Evolutionary conservation across 345 rosid species (phyloP).

Genomic region (Pseudoturritis turrita): DNA sequence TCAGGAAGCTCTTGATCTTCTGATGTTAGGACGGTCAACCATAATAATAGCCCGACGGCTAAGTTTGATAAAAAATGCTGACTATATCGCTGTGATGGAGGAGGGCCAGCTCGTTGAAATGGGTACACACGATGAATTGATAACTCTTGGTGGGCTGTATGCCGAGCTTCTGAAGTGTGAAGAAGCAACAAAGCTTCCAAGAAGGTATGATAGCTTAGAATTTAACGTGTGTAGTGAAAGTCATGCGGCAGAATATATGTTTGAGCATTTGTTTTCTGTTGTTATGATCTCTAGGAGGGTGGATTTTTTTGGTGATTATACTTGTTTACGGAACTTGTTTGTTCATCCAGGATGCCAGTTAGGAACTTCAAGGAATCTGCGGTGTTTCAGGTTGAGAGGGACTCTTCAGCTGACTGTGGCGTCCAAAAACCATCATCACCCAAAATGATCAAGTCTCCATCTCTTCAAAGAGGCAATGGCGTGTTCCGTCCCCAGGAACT

Average conservation of each 20-base stretch:
- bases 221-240: background rate
- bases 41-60: conserved; percentile 92
- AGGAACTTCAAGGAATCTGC: conserved; percentile 59
- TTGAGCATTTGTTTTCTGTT: background rate
- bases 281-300: background rate
- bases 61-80: conserved; percentile 89
- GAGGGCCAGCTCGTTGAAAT: conserved; percentile 97
- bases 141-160: conserved; percentile 67
- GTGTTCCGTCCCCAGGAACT: conserved; percentile 52
- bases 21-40: conserved; percentile 95
- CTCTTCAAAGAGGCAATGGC: conserved; percentile 77
- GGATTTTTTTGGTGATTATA: conserved; percentile 13
- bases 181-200: conserved; percentile 95
- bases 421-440: conserved; percentile 85
- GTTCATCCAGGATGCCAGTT: conserved; percentile 80
- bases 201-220: conserved; percentile 55
- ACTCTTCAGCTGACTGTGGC: conserved; percentile 74
- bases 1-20: conserved; percentile 84
- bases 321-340: conserved; percentile 7
- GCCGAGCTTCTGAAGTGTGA: conserved; percentile 95
- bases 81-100: conserved; percentile 97
- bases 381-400: conserved; percentile 75
- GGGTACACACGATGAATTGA: conserved; percentile 93
- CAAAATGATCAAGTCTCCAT: conserved; percentile 76
- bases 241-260: background rate